Evolutionary conservation across 768 basidiomycete genomes (phyloP), one percentile per base, ranked within the genome.

Genomic region (Collybiopsis luxurians): DNA sequence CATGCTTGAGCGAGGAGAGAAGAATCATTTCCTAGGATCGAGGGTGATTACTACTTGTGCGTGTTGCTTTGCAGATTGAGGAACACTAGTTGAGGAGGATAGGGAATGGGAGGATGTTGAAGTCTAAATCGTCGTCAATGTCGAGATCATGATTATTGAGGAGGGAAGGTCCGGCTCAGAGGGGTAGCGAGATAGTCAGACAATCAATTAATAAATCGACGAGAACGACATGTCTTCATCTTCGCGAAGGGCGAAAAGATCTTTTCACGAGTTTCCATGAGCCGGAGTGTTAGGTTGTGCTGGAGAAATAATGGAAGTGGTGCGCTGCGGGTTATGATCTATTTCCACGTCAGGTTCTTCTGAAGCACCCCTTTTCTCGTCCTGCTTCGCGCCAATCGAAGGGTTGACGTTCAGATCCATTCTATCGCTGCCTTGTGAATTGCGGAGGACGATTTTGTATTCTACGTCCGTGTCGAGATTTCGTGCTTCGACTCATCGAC

Each of bases 141-240:
- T 92, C 90, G 21, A 92, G 74, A 48, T 89, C 85, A 31, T 92
- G 80, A 59, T 91, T 84, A 0, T 79, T 80, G 3, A 92, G 75
- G n/a, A 92, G 75, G 11, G 91, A 91, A 70, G 92, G 92, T 19
- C 82, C 81, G 40, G 71, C 86, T 87, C n/a, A n/a, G n/a, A n/a
- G 58, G n/a, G 4, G 60, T 40, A 31, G 23, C 1, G 48, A 11
- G n/a, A 46, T 10, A 53, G 51, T 38, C 36, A 55, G 19, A 38
- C 12, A 31, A 0, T 11, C n/a, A 5, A 1, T 10, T 17, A 1
- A 21, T 12, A 5, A 49, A 38, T 23, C 31, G 49, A 9, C 52
- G 10, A 52, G 38, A 47, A 53, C 17, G 45, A 9, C 74, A 19
- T 61, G 86, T 88, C 80, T 65, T 86, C 81, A 56, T 85, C 84